A percentile compares a stretch with the other conserved stretches of the same genome.
phyloP scores from a whole-genome alignment of 2,329 filamentous ascomycete species.

The Trichoderma sp. region DNA sequence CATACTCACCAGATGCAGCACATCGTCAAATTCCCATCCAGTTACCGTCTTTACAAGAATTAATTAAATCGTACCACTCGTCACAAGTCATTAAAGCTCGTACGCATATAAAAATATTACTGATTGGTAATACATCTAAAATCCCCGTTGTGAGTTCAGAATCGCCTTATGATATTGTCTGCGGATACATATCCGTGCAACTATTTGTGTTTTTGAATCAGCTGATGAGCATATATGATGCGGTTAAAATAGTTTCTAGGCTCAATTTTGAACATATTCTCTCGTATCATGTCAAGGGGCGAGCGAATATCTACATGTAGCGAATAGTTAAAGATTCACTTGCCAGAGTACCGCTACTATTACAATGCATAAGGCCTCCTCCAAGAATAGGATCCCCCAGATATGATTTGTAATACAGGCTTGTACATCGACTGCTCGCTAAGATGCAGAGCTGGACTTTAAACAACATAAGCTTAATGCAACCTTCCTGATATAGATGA shows the following conservation, averaged over 20 bases:
- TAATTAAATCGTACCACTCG: neutral
- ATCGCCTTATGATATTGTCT: neutral
- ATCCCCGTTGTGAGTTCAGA: neutral
- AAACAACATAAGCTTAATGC: slow-evolving; percentile 8
- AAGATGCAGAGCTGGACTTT: neutral
- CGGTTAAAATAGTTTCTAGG: neutral
- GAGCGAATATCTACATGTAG: neutral
- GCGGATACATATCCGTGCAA: neutral
- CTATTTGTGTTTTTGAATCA: neutral
- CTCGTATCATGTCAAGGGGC: neutral
- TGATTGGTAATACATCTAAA: neutral
- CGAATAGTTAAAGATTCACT: neutral
- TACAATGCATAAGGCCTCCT: neutral
- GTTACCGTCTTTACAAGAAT: neutral
- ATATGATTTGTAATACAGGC: neutral
- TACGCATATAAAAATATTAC: neutral
- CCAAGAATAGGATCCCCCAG: neutral
- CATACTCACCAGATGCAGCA: neutral
- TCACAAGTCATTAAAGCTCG: neutral
- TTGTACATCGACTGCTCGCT: neutral
- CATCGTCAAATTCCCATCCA: neutral
- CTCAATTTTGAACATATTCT: neutral
- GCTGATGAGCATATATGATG: neutral
- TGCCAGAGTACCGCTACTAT: neutral
- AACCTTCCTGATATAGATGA: neutral